phyloP scores from a whole-genome alignment of 2,329 filamentous ascomycete genomes.

The Colletotrichum sp. region DNA sequence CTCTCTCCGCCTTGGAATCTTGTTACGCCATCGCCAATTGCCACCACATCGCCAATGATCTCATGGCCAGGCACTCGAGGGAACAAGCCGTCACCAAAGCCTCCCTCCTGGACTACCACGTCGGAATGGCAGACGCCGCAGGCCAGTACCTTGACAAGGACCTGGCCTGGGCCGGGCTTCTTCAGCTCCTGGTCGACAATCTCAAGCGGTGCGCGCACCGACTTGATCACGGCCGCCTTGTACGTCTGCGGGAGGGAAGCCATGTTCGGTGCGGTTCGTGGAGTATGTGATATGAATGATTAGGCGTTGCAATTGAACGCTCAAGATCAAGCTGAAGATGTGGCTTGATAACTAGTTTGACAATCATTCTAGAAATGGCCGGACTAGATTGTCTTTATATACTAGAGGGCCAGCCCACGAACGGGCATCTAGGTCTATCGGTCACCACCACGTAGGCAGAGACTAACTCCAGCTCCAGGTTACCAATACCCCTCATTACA shows the following conservation, averaged over 20 bases:
- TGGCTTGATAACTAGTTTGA: fast-evolving
- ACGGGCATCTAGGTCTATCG: not conserved
- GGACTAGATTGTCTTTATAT: not conserved
- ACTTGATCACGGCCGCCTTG: slow-evolving; percentile 68
- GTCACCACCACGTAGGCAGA: not conserved
- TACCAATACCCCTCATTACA: not conserved
- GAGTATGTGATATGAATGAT: not conserved
- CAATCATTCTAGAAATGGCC: fast-evolving
- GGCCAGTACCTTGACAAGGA: slow-evolving; percentile 74
- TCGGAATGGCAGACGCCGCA: slow-evolving; percentile 77
- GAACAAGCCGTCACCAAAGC: slow-evolving; percentile 56
- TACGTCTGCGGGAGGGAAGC: slow-evolving; percentile 65
- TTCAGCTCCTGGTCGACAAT: slow-evolving; percentile 66
- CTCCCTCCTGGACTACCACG: slow-evolving; percentile 47
- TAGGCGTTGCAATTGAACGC: not conserved
- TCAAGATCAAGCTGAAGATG: not conserved
- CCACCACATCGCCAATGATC: slow-evolving; percentile 70
- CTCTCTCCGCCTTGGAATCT: slow-evolving; percentile 63
- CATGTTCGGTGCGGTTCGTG: not conserved
- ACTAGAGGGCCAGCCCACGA: not conserved
- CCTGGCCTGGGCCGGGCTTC: slow-evolving; percentile 58
- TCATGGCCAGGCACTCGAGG: slow-evolving; percentile 75
- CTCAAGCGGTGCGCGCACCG: slow-evolving; percentile 53
- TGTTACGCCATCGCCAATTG: slow-evolving; percentile 61
- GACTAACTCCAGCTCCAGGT: not conserved